Base-by-base conservation (phyloP, 1,284 basidiomycete genomes). In the Fistulina hepatica region DNA sequence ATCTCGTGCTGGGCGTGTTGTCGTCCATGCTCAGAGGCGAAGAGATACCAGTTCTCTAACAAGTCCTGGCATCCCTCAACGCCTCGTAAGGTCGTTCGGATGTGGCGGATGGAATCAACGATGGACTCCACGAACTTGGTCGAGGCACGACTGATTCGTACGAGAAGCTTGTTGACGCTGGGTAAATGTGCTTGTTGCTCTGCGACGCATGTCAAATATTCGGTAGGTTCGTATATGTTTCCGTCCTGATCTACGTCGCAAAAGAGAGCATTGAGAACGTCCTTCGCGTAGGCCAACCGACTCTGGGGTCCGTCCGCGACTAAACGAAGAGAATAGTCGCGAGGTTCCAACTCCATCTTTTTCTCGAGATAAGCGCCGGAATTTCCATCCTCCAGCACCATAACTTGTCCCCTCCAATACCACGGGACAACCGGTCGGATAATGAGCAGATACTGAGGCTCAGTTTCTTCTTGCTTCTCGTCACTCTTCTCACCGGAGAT, bases 21-120 rank as follows among this genome's bases (percentile, higher is more conserved):
- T n/a, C n/a, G n/a, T 1, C 90, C 90, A 52, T 94, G 88, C 48
- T 93, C 89, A 2, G 93, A 91, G n/a, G 93, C 92, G 54, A 97
- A 98, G 28, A 80, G 67, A 54, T 91, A 98, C 86, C 94, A 98
- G 53, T 89, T 93, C 51, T 94, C 90, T 41, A 97, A 72, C 26
- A 97, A 64, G 46, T 97, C 94, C 55, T 92, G 86, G 30, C 79
- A 80, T 10, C 76, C 80, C 9, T 65, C 61, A 0, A 76, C 68
- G 12, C 73, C 66, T 32, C 65, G 64, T 27, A 93, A 64, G 2
- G 80, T 74, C 15, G 65, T 69, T 16, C 82, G 78, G 9, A 97
- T 86, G 40, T 83, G 73, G 47, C 86, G 81, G 12, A 91, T 84
- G 2, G 92, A 92, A 44, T 86, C 80, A 30, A 97, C 83, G 50